phyloP scores from a whole-genome alignment of 352 stramenopile genomes.

The Phytophthora crassamura region DNA sequence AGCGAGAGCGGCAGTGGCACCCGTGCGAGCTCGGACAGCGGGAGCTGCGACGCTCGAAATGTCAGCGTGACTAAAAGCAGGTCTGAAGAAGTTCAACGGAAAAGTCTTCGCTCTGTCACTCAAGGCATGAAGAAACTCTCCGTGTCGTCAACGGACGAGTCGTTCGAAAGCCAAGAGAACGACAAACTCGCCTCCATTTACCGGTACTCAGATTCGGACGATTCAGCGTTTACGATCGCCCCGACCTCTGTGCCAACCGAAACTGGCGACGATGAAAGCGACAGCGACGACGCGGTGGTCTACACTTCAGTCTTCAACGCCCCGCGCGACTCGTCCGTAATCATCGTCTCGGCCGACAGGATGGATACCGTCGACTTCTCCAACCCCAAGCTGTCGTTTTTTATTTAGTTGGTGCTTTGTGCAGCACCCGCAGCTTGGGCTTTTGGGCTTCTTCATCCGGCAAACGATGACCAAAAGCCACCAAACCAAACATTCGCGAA shows the following conservation, averaged over 20 bases:
- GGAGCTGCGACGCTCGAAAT: too few relatives aligned
- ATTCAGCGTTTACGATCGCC: conserved; percentile 30
- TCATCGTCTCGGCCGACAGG: conserved; percentile 47
- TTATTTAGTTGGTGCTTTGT: conserved; percentile 39
- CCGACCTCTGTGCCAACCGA: conserved; percentile 16
- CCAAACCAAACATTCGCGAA: conserved; percentile 3
- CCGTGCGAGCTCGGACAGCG: conserved; percentile 16
- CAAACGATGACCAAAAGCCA: conserved; percentile 12
- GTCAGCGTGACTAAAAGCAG: not conserved
- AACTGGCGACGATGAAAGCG: conserved; percentile 12
- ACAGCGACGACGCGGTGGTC: conserved; percentile 1
- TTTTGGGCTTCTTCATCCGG: conserved; percentile 15
- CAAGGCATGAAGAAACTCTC: conserved; percentile 28
- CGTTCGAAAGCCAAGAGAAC: conserved; percentile 8
- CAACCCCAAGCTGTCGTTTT: conserved; percentile 51
- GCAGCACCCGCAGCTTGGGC: not conserved
- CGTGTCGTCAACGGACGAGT: conserved; percentile 20
- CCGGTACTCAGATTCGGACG: conserved; percentile 29
- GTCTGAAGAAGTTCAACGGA: conserved; percentile 5
- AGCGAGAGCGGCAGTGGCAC: conserved; percentile 25
- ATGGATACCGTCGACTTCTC: conserved; percentile 56
- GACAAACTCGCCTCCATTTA: conserved; percentile 12
- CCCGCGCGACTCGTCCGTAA: conserved; percentile 27
- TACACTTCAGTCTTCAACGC: conserved; percentile 2
- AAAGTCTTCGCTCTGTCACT: conserved; percentile 30